Evolutionary conservation across 495 filamentous ascomycete species (phyloP), one percentile per base, ranked within the genome.

Genomic region (Pyrenula massariospora): DNA sequence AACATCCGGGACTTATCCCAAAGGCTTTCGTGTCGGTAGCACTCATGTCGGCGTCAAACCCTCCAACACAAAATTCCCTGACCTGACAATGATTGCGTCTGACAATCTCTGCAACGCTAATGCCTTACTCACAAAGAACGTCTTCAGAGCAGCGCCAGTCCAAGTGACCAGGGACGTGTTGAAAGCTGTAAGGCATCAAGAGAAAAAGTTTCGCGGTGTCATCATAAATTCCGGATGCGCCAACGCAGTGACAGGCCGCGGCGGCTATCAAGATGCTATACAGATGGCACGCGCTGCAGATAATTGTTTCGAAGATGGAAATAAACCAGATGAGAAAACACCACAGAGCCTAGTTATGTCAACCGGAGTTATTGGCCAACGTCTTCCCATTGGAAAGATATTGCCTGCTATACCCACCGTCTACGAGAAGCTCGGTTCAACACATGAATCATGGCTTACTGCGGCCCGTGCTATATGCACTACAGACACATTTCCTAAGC

Each of bases 401-500:
- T 72, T 91, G 57, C 69, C 77, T 67, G 84, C 84, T 24, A 87
- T 99, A 24, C 91, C 93, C 1, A 77, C 77, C 11, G 92, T 86
- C 2, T 77, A 89, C 66, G 67, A 73, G 50, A 76, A 76, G 54
- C 81, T 95, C 54, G 85, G 83, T 55, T 76, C 78, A 22, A 80
- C 83, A 10, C 91, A 97, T 70, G 80, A 87, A 54, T 79, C 90
- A 70, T 99, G 91, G 91, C 74, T 97, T 48, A 75, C 74, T 24
- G 84, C 87, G 52, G 94, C 94, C 53, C 86, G 85, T 63, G 91
- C 93, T 22, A 99, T 99, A 70, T 96, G 91, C 76, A 99, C 93
- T 15, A 99, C 93, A 24, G 94, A 99, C 71, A 99, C 94, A 24
- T 99, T 99, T 74, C 93, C 94, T 59, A 99, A 99, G 73, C 84